phyloP scores from a whole-genome alignment of 192 early-diverging fungal genomes.

The Coemansia sp. region DNA sequence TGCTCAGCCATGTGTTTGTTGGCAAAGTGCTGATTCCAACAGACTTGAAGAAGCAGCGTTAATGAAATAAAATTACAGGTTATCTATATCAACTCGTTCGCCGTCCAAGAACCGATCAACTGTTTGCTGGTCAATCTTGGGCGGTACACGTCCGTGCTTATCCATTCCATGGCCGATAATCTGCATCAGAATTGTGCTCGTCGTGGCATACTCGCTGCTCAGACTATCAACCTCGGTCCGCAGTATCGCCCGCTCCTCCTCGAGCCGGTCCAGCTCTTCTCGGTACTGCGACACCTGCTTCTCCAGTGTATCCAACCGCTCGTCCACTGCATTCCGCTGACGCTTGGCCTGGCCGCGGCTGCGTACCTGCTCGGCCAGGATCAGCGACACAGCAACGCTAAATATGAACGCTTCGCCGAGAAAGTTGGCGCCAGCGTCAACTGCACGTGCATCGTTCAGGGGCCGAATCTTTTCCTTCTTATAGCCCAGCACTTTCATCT shows the following conservation, averaged over 20 bases:
- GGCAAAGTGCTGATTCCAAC: conserved; percentile 47
- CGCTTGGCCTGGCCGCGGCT: conserved; percentile 47
- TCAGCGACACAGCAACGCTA: conserved; percentile 67
- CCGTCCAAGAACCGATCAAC: conserved; percentile 28
- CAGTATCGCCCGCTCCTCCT: conserved; percentile 21
- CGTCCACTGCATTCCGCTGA: conserved; percentile 35
- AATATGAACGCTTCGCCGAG: conserved; percentile 75
- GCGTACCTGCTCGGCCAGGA: conserved; percentile 68
- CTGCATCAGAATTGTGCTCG: conserved; percentile 39
- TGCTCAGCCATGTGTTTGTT: conserved; percentile 64
- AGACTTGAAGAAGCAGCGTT: conserved; percentile 29
- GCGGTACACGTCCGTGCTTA: conserved; percentile 19
- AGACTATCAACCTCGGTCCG: conserved; percentile 24
- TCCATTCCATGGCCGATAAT: conserved; percentile 33
- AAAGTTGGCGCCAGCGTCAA: conserved; percentile 82
- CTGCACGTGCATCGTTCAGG: conserved; percentile 71
- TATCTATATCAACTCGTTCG: conserved; percentile 13
- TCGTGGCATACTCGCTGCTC: conserved; percentile 19
- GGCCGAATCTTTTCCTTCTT: conserved; percentile 72
- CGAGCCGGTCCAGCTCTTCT: conserved; percentile 43
- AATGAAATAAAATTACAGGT: not conserved
- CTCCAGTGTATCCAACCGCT: conserved; percentile 59
- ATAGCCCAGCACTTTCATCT: conserved; percentile 78
- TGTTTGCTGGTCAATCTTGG: conserved; percentile 25
- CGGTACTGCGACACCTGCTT: conserved; percentile 31